These are phyloP conservation scores for Ganoderma boninense DNA, from an alignment of 1,284 basidiomycete species.

Conservation along the genomic window DNA sequence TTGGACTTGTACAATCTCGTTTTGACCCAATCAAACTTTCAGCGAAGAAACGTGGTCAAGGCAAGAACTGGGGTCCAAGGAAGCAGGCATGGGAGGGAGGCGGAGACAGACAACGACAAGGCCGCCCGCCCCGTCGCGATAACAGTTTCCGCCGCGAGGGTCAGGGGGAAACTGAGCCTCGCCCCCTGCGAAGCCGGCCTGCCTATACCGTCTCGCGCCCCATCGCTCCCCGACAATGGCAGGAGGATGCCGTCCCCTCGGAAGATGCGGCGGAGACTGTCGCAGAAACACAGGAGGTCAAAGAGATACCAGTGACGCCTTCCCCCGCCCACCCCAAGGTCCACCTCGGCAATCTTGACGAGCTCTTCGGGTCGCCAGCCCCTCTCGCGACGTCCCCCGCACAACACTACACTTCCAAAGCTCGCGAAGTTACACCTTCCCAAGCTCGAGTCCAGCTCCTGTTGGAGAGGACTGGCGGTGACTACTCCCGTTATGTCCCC, in stretches of 20 bases:
- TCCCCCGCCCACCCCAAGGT: constrained; percentile 19
- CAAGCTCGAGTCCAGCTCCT: constrained; percentile 36
- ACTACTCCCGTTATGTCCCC: constrained; percentile 57
- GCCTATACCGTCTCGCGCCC: not conserved
- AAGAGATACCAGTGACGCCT: constrained; percentile 6
- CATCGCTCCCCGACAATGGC: not conserved
- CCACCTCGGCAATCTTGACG: constrained; percentile 31
- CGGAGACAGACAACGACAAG: not conserved
- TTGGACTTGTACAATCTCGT: not conserved
- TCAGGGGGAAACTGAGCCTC: not conserved
- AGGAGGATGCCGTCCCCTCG: not conserved
- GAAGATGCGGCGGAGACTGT: not conserved
- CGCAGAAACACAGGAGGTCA: constrained; percentile 3
- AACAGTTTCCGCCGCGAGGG: constrained; percentile 5
- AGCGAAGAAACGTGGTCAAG: not conserved
- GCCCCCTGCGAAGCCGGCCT: not conserved
- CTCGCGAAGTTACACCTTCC: constrained; percentile 16
- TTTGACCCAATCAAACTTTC: not conserved
- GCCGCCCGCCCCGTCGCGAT: constrained; percentile 3
- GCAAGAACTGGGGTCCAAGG: not conserved
- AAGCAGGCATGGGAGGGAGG: not conserved
- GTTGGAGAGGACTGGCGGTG: constrained; percentile 52
- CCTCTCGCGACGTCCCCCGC: not conserved
- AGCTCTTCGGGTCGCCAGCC: constrained; percentile 29
- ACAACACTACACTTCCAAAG: not conserved